phyloP scores from a whole-genome alignment of 441 rosid species.

The Pelargonium myrrhifolium region DNA sequence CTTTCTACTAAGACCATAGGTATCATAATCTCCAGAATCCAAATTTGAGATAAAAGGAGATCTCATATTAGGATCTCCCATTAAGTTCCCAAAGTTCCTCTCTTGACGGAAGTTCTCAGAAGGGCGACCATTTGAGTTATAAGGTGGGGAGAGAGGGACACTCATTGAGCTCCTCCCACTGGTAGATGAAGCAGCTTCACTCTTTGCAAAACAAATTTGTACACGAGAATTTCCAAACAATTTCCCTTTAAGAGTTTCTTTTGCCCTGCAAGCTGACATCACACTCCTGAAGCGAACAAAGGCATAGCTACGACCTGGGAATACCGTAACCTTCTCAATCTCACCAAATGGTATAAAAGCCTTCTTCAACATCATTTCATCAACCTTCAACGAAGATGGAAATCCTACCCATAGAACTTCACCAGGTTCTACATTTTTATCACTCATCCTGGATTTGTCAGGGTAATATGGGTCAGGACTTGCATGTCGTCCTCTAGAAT shows the following conservation, averaged over 20 bases:
- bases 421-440: slow-evolving; percentile 70
- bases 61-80: slow-evolving; percentile 39
- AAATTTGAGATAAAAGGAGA: slow-evolving; percentile 41
- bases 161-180: slow-evolving; percentile 43
- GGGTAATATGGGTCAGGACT: slow-evolving; percentile 56
- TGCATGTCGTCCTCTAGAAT: slow-evolving; percentile 45
- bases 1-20: slow-evolving; percentile 47
- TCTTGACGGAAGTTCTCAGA: slow-evolving; percentile 50
- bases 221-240: slow-evolving; percentile 92
- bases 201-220: slow-evolving; percentile 86
- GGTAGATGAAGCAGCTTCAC: slow-evolving; percentile 57
- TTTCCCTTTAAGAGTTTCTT: slow-evolving; percentile 91
- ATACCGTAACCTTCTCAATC: slow-evolving; percentile 66
- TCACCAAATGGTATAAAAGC: slow-evolving; percentile 90
- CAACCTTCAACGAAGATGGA: slow-evolving; percentile 75
- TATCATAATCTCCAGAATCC: slow-evolving; percentile 48
- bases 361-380: slow-evolving; percentile 63
- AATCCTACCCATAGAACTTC: slow-evolving; percentile 94
- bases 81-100: slow-evolving; percentile 35
- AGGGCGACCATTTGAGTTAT: slow-evolving; percentile 39
- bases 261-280: slow-evolving; percentile 71
- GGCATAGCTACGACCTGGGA: slow-evolving; percentile 97
- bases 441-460: slow-evolving; percentile 50
- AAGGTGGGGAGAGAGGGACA: slow-evolving; percentile 51
- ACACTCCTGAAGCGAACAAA: slow-evolving; percentile 68